Conservation (phyloP, 495 filamentous ascomycete species). For the Aspergillus sclerotiicarbonarius region DNA sequence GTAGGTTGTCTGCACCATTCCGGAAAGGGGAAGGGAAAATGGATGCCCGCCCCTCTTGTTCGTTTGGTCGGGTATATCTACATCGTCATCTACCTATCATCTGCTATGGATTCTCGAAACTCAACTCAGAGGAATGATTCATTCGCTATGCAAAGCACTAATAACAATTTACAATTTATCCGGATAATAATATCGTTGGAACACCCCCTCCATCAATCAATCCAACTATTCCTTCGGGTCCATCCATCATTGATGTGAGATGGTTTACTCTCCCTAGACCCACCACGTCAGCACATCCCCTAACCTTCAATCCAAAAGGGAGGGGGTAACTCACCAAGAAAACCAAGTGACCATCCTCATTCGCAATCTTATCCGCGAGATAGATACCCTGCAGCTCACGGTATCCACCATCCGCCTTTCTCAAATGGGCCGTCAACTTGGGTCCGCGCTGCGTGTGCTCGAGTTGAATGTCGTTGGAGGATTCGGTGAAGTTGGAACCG, state of each 20-base stretch:
- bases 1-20: no score
- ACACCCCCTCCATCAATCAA: not conserved
- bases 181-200: no score
- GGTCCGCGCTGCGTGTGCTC: slow-evolving; percentile 15
- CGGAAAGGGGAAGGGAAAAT: no score
- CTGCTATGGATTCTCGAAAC: no score
- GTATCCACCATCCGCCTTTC: slow-evolving; percentile 7
- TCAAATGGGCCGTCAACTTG: slow-evolving; percentile 17
- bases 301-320: not conserved
- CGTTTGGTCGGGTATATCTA: no score
- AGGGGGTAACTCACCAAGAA: slow-evolving; percentile 14
- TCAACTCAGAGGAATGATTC: no score
- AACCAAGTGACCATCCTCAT: slow-evolving; percentile 15
- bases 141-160: no score
- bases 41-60: no score
- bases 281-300: not conserved
- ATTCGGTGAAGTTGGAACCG: slow-evolving; percentile 18
- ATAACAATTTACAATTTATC: no score
- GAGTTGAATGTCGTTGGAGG: slow-evolving; percentile 14
- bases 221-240: no score
- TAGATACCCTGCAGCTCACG: slow-evolving; percentile 19
- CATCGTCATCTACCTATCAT: no score
- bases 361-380: slow-evolving; percentile 19
- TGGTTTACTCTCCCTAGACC: not conserved
- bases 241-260: no score